These are phyloP conservation scores for Elsinoe batatas DNA, from an alignment of 2,329 filamentous ascomycete species.

Conservation along the genomic window DNA sequence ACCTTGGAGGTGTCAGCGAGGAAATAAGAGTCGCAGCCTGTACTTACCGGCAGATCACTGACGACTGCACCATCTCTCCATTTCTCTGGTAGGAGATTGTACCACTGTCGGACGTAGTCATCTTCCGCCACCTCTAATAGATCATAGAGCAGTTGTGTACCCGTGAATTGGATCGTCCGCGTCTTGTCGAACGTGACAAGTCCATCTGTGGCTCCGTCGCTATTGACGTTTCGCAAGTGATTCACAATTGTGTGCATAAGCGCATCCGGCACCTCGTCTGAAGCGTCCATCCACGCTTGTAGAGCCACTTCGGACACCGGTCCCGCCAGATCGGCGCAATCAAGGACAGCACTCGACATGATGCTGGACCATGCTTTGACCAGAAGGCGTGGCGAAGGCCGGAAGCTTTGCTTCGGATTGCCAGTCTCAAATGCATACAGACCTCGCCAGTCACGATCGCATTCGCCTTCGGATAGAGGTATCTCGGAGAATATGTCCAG, in stretches of 20 bases:
- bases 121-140: constrained; percentile 15
- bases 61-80: constrained; percentile 23
- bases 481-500: constrained; percentile 37
- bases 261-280: constrained; percentile 29
- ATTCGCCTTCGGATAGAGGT: constrained; percentile 44
- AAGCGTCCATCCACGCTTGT: constrained; percentile 25
- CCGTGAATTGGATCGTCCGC: constrained; percentile 15
- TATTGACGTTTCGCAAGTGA: constrained; percentile 2
- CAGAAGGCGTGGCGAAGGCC: constrained; percentile 35
- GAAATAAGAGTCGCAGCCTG: neutral
- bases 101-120: constrained; percentile 30
- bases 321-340: constrained; percentile 31
- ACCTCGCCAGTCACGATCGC: constrained; percentile 40
- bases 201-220: neutral
- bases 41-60: constrained; percentile 19
- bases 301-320: constrained; percentile 30
- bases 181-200: neutral
- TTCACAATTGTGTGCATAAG: constrained; percentile 30
- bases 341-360: constrained; percentile 31
- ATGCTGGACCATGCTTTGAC: constrained; percentile 41
- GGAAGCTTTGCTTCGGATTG: constrained; percentile 17
- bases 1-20: neutral
- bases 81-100: constrained; percentile 25
- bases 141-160: constrained; percentile 19
- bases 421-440: constrained; percentile 44